Evolutionary conservation across 2,329 filamentous ascomycete species (phyloP).

Genomic region (Orbilia oligospora): DNA sequence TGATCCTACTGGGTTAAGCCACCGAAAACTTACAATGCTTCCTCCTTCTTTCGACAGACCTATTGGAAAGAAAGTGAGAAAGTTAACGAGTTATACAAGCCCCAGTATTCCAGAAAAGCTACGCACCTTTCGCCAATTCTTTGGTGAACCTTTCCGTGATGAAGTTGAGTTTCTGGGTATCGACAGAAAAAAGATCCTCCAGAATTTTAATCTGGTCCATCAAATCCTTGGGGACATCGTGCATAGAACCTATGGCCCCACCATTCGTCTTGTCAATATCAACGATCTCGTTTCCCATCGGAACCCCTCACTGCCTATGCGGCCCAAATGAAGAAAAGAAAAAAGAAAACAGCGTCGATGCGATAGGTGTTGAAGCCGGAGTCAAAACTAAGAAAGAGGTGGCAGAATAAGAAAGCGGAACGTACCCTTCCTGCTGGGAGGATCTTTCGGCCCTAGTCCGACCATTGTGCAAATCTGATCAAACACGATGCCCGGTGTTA

Average conservation of each 20-base stretch:
- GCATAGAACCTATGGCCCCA: constrained; percentile 80
- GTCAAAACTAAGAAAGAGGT: not conserved
- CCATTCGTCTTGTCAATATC: constrained; percentile 11
- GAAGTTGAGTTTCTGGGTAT: constrained; percentile 83
- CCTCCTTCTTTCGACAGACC: constrained; percentile 88
- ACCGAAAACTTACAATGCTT: constrained; percentile 79
- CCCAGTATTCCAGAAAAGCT: not conserved
- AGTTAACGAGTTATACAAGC: constrained; percentile 14
- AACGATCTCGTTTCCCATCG: constrained; percentile 13
- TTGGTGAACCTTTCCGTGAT: constrained; percentile 90
- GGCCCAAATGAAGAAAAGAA: no score
- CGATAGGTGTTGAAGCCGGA: not conserved
- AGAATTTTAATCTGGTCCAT: constrained; percentile 81
- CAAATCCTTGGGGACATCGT: constrained; percentile 78
- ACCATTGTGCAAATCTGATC: constrained; percentile 57
- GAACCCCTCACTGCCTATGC: not conserved
- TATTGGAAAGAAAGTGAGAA: constrained; percentile 66
- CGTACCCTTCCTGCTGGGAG: constrained; percentile 64
- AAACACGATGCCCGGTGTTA: constrained; percentile 40
- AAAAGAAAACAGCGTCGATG: not conserved
- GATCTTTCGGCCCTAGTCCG: constrained; percentile 58
- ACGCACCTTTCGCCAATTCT: constrained; percentile 85
- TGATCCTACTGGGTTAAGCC: constrained; percentile 61
- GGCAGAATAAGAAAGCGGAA: constrained; percentile 16
- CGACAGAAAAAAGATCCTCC: constrained; percentile 86